These are phyloP conservation scores for Friedmanniomyces endolithicus DNA, from an alignment of 495 filamentous ascomycete genomes.

Conservation along the genomic window DNA sequence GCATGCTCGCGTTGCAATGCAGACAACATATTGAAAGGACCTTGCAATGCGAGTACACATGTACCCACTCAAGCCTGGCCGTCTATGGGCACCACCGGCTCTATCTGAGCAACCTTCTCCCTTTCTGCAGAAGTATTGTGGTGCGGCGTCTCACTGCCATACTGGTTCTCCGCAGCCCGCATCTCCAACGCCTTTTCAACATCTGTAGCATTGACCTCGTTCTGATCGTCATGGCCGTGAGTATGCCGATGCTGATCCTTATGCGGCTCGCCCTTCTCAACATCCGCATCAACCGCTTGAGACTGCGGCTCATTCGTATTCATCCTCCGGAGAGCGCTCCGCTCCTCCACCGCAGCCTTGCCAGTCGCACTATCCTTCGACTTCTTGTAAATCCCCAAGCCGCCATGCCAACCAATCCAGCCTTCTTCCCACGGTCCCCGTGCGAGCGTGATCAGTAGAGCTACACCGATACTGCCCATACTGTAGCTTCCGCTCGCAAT, in stretches of 20 bases:
- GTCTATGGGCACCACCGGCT: conserved; percentile 2
- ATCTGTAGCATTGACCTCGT: conserved; percentile 5
- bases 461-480: conserved; percentile 51
- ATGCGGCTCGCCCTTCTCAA: conserved; percentile 6
- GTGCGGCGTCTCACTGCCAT: not conserved
- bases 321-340: conserved; percentile 2
- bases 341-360: conserved; percentile 14
- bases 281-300: not conserved
- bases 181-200: conserved; percentile 10
- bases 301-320: not conserved
- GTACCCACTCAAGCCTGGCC: not conserved
- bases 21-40: too few species aligned
- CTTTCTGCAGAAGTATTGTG: not conserved
- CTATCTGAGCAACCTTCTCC: not conserved
- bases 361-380: conserved; percentile 22
- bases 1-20: too few species aligned
- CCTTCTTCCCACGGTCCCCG: conserved; percentile 57
- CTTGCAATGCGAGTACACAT: too few species aligned
- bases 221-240: not conserved
- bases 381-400: conserved; percentile 41
- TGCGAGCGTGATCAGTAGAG: conserved; percentile 43
- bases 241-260: conserved; percentile 1
- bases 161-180: conserved; percentile 5
- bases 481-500: conserved; percentile 52
- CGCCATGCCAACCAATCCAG: conserved; percentile 68